Evolutionary conservation across 768 basidiomycete species (phyloP).

Genomic region (Sutorius australiensis): DNA sequence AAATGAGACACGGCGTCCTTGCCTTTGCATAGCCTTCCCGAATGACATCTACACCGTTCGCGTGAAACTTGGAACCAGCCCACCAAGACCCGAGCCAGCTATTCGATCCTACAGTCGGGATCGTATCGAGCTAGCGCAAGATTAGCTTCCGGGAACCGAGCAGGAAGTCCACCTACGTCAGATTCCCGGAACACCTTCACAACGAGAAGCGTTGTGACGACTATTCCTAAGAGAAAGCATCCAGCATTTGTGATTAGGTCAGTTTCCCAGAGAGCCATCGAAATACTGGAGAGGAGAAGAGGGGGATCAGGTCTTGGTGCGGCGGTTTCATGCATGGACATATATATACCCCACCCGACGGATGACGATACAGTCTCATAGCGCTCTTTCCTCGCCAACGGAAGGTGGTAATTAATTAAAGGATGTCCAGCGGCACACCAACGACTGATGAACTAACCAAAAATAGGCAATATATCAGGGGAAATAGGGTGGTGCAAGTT

Average conservation of each 20-base stretch:
- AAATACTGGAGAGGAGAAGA: neutral
- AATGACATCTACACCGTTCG: constrained; percentile 8
- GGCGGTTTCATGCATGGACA: neutral
- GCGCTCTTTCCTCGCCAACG: neutral
- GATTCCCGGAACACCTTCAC: neutral
- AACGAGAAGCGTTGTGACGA: neutral
- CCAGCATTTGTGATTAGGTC: neutral
- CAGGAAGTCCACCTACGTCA: neutral
- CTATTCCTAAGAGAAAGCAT: neutral
- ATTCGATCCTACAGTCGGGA: constrained; percentile 30
- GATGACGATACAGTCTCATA: neutral
- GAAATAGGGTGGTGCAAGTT: neutral
- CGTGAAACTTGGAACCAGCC: constrained; percentile 14
- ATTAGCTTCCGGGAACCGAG: neutral
- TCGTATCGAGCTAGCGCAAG: constrained; percentile 5
- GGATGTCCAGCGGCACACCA: neutral
- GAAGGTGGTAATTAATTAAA: neutral
- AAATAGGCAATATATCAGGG: neutral
- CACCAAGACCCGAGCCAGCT: constrained; percentile 28
- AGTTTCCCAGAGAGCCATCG: neutral
- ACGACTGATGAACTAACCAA: neutral
- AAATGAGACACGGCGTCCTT: neutral
- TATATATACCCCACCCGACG: neutral
- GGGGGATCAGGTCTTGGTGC: neutral
- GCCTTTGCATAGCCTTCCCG: neutral